phyloP scores from a whole-genome alignment of 257 asterid species.

The Ligustrum vulgare region DNA sequence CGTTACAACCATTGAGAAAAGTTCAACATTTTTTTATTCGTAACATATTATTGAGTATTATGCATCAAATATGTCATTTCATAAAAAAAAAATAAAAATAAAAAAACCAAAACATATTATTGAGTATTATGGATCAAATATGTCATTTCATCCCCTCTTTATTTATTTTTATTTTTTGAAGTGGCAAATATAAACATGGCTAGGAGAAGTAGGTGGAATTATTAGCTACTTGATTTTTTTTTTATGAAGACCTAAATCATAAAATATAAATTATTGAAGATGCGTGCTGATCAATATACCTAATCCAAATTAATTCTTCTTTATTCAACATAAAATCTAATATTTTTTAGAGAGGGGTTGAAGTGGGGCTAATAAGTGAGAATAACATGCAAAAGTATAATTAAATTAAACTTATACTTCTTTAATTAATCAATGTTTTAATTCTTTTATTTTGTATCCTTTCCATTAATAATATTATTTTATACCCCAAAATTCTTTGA shows the following conservation, averaged over 20 bases:
- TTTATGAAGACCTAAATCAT: conserved; percentile 19
- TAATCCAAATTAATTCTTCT: conserved; percentile 36
- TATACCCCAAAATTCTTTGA: conserved; percentile 12
- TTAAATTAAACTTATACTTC: background rate
- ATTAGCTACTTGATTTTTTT: conserved; percentile 24
- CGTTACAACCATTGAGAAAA: too few species aligned
- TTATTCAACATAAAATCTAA: conserved; percentile 27
- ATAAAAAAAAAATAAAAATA: too few species aligned
- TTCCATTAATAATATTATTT: conserved; percentile 17
- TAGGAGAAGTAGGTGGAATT: conserved; percentile 35
- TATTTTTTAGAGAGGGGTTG: conserved; percentile 23
- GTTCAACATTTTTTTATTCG: background rate
- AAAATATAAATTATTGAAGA: conserved; percentile 22
- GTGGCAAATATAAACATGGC: conserved; percentile 6
- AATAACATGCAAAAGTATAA: background rate
- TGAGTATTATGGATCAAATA: too few species aligned
- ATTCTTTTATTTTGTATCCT: conserved; percentile 8
- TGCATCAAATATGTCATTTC: background rate
- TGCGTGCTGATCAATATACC: conserved; percentile 31
- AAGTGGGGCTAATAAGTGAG: conserved; percentile 1
- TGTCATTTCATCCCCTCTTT: background rate
- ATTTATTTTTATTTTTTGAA: background rate
- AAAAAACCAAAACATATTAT: too few species aligned
- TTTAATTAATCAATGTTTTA: background rate
- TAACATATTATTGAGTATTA: too few species aligned